Evolutionary conservation across 1,139 yeast species (phyloP).

Genomic region (Taphrina confusa): DNA sequence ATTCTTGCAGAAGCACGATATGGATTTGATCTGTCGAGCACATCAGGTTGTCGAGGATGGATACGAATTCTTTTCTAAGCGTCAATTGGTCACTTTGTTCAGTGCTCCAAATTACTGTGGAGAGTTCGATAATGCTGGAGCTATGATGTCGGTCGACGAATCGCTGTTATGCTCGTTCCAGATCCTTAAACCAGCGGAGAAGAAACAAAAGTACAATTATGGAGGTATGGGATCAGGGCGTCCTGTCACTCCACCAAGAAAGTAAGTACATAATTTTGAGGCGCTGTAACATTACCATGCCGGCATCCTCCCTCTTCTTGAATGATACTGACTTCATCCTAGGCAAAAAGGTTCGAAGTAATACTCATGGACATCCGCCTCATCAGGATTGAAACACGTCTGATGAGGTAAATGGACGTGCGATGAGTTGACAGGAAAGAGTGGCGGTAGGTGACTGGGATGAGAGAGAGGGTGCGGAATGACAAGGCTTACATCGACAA

Average conservation of each 20-base stretch:
- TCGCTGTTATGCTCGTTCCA: slow-evolving; percentile 95
- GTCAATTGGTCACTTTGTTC: slow-evolving; percentile 91
- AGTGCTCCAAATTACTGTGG: slow-evolving; percentile 99
- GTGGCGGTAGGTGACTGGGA: neutral
- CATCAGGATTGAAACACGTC: no score
- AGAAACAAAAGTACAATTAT: slow-evolving; percentile 72
- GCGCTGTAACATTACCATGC: no score
- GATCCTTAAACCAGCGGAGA: slow-evolving; percentile 95
- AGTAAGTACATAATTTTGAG: slow-evolving; percentile 50
- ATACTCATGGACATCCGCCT: no score
- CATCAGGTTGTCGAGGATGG: slow-evolving; percentile 99
- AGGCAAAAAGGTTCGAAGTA: slow-evolving; percentile 26
- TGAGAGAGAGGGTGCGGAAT: slow-evolving; percentile 2
- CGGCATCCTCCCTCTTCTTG: neutral
- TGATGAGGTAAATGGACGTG: neutral
- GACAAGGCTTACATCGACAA: neutral
- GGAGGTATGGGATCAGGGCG: slow-evolving; percentile 52
- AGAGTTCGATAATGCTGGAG: slow-evolving; percentile 97
- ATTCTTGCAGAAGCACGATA: slow-evolving; percentile 90
- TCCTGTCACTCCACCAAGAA: slow-evolving; percentile 66
- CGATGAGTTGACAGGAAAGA: neutral
- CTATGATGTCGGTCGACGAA: slow-evolving; percentile 98
- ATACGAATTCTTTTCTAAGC: slow-evolving; percentile 91
- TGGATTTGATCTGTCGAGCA: slow-evolving; percentile 96
- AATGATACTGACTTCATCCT: neutral